Conservation (phyloP, 177 flowering plant species). For the Tripterygium wilfordii region DNA sequence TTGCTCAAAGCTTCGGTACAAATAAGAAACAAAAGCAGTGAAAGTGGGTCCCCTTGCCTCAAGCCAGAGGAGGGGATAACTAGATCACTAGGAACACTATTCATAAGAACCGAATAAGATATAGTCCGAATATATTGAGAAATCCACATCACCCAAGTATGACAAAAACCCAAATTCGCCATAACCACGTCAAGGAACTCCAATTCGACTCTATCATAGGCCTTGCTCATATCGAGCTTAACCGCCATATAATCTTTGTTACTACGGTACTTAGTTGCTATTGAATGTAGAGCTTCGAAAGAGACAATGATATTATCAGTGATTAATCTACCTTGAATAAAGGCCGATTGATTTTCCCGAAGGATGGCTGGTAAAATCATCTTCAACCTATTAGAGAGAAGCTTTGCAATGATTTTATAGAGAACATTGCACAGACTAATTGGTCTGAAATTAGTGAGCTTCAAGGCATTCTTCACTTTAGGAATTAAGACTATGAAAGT, state of each 20-base stretch:
- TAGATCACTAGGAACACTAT: neutral
- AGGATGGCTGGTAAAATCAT: neutral
- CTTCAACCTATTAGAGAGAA: neutral
- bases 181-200: neutral
- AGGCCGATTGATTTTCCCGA: neutral
- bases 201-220: neutral
- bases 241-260: neutral
- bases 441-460: too few relatives aligned
- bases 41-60: constrained; percentile 7
- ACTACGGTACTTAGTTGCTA: neutral
- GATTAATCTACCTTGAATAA: neutral
- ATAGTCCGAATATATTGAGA: neutral
- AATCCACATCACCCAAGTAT: neutral
- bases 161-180: neutral
- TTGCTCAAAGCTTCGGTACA: neutral
- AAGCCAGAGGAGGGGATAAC: neutral
- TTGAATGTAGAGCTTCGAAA: neutral
- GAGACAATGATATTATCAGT: neutral
- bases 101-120: neutral
- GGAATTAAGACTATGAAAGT: neutral
- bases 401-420: neutral
- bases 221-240: neutral
- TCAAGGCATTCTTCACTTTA: neutral
- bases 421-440: too few relatives aligned
- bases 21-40: neutral